These are phyloP conservation scores for Podospora australis DNA, from an alignment of 495 filamentous ascomycete species.

Conservation along the genomic window DNA sequence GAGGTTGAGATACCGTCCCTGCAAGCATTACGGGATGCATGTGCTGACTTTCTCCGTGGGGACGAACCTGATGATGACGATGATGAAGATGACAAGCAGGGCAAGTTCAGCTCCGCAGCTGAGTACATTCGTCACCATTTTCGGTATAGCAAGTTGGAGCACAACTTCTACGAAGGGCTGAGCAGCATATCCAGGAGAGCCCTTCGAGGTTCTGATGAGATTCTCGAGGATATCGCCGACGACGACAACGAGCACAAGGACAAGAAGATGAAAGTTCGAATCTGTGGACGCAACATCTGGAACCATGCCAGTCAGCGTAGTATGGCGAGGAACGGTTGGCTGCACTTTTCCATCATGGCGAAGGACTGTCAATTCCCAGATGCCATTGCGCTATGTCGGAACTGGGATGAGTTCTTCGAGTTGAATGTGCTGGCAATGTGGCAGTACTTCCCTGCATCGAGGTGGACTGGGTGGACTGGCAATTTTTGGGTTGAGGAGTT, in stretches of 20 bases:
- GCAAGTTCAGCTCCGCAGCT: slow-evolving; percentile 9
- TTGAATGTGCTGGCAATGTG: slow-evolving; percentile 41
- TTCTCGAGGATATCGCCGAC: slow-evolving; percentile 6
- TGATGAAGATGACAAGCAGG: slow-evolving; percentile 12
- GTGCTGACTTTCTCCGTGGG: slow-evolving; percentile 43
- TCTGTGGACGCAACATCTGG: slow-evolving; percentile 48
- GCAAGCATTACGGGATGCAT: slow-evolving; percentile 46
- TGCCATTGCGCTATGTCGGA: slow-evolving; percentile 46
- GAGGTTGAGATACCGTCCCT: slow-evolving; percentile 40
- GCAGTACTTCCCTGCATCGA: slow-evolving; percentile 45
- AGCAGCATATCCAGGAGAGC: not conserved
- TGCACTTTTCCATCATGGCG: slow-evolving; percentile 49
- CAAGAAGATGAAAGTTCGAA: slow-evolving; percentile 38
- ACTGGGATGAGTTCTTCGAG: slow-evolving; percentile 50
- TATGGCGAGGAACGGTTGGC: slow-evolving; percentile 46
- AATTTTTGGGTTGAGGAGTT: slow-evolving; percentile 34
- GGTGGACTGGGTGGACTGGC: slow-evolving; percentile 38
- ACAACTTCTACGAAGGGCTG: not conserved
- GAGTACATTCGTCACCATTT: slow-evolving; percentile 20
- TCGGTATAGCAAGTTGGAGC: slow-evolving; percentile 19
- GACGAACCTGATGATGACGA: slow-evolving; percentile 30
- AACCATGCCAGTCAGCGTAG: slow-evolving; percentile 49
- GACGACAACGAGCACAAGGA: slow-evolving; percentile 11
- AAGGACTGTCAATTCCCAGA: slow-evolving; percentile 42
- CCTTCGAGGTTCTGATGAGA: slow-evolving; percentile 4